phyloP scores from a whole-genome alignment of 2,329 filamentous ascomycete genomes.

The Ceratocystis ficicola region DNA sequence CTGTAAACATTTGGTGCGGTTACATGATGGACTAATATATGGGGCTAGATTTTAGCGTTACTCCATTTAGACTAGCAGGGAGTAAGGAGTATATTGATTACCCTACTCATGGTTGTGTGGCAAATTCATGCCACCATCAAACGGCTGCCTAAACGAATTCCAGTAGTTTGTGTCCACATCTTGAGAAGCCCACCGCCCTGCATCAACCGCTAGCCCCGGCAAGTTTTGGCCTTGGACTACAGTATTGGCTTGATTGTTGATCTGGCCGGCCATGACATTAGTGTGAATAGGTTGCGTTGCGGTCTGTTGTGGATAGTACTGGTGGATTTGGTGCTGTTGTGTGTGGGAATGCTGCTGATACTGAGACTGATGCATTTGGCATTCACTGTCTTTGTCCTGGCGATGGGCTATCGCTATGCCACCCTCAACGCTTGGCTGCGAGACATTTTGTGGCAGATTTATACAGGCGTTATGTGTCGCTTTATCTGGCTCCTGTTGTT shows the following conservation, averaged over 20 bases:
- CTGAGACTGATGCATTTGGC: neutral
- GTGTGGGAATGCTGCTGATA: neutral
- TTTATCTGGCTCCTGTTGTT: neutral
- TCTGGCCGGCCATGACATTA: neutral
- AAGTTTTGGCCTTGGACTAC: neutral
- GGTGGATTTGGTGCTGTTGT: neutral
- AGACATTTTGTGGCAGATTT: neutral
- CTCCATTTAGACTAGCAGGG: no score
- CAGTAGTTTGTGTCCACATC: constrained; percentile 32
- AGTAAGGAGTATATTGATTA: no score
- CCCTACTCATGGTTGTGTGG: neutral
- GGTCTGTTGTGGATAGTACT: neutral
- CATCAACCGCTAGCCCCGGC: constrained; percentile 28
- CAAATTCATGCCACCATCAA: constrained; percentile 15
- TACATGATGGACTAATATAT: neutral
- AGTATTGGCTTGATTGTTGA: neutral
- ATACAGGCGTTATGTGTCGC: neutral
- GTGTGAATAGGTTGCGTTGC: neutral
- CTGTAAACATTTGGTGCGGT: neutral
- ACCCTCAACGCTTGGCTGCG: neutral
- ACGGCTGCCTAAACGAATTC: constrained; percentile 27
- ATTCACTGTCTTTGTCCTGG: neutral
- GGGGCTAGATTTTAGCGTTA: no score
- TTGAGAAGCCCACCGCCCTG: constrained; percentile 33
- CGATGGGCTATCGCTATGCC: constrained; percentile 1